These are phyloP conservation scores for Aquilaria malaccensis DNA, from an alignment of 345 rosid species.

Conservation along the genomic window DNA sequence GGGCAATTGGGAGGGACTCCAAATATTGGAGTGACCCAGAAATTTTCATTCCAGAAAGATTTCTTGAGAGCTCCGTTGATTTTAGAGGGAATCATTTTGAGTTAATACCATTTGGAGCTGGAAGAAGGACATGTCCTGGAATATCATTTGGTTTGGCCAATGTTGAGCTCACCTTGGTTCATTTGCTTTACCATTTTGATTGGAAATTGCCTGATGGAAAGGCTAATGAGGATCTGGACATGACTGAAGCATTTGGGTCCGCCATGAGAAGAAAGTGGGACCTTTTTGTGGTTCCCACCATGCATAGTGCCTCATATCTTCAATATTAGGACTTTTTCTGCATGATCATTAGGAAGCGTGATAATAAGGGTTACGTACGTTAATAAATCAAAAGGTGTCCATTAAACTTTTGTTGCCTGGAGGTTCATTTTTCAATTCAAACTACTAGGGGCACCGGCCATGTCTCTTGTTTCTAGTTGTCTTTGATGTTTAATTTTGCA, in stretches of 20 bases:
- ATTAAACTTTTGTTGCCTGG: no score
- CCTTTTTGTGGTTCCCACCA: slow-evolving; percentile 7
- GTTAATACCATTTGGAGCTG: slow-evolving; percentile 25
- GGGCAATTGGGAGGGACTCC: slow-evolving; percentile 28
- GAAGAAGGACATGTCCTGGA: slow-evolving; percentile 32
- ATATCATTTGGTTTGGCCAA: slow-evolving; percentile 10
- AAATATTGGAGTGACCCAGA: slow-evolving; percentile 21
- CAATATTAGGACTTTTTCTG: no score
- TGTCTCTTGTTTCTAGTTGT: no score
- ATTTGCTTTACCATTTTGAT: slow-evolving; percentile 22
- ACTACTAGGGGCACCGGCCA: no score
- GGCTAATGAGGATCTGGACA: slow-evolving; percentile 13
- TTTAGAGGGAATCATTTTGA: slow-evolving; percentile 17
- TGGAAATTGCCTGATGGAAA: slow-evolving; percentile 20
- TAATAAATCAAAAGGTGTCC: no score
- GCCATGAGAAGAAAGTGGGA: slow-evolving; percentile 9
- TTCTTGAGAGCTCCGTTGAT: slow-evolving; percentile 15
- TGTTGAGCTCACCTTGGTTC: slow-evolving; percentile 21
- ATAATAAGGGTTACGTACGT: no score
- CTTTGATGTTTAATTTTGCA: no score
- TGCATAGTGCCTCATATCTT: no score
- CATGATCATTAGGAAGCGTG: no score
- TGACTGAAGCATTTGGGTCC: slow-evolving; percentile 15
- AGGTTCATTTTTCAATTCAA: no score
- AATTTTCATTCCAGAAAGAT: slow-evolving; percentile 21